These are phyloP conservation scores for Mycena vitilis DNA, from an alignment of 768 basidiomycete species.

Conservation along the genomic window DNA sequence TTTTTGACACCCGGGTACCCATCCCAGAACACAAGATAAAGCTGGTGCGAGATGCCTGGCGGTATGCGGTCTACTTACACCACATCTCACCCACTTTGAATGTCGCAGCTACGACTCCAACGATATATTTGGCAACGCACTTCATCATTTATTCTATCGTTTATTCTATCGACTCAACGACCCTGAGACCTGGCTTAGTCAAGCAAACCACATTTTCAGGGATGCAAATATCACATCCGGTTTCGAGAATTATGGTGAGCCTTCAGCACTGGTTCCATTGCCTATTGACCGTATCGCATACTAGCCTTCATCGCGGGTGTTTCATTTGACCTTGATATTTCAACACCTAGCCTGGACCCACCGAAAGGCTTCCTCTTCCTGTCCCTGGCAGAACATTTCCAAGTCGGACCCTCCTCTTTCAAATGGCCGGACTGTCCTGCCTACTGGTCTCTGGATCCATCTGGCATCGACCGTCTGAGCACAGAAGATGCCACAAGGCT, in stretches of 20 bases:
- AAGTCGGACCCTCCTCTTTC: neutral
- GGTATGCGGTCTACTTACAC: no score
- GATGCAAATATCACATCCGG: neutral
- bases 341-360: no score
- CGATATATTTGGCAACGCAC: no score
- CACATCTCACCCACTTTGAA: no score
- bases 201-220: constrained; percentile 20
- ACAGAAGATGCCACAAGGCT: neutral
- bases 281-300: neutral
- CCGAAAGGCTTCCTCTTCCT: constrained; percentile 18
- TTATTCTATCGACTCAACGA: no score
- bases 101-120: no score
- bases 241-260: constrained; percentile 12
- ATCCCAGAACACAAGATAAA: no score
- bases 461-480: constrained; percentile 1
- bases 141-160: no score
- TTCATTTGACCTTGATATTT: neutral
- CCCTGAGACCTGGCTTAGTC: neutral
- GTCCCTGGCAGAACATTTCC: neutral
- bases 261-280: neutral
- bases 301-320: neutral
- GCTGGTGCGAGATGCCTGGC: no score
- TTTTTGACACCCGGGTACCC: no score
- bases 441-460: constrained; percentile 23
- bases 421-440: constrained; percentile 8